Base-by-base conservation (phyloP, 139 green algal genomes). In the Chlorella sp. region DNA sequence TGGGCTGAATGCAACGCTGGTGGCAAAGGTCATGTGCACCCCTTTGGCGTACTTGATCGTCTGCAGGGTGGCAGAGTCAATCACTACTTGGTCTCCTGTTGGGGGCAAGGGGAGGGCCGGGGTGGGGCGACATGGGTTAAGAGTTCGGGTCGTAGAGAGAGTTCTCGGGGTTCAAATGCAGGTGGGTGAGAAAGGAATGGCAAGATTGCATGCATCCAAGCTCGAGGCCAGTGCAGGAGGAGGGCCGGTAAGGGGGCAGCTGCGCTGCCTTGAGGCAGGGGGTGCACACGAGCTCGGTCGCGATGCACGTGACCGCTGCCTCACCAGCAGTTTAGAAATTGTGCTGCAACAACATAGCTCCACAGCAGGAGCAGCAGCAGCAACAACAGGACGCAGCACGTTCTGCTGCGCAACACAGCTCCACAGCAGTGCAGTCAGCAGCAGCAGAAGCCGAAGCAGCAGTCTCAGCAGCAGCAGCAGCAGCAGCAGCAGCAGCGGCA, bases 21-120 rank as follows among this genome's bases (percentile, higher is more conserved):
- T 95, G 16, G 86, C 93, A 94, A 95, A 96, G 0, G 93, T 90
- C 93, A 95, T 96, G 86, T 96, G 94, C 30, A 91, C 94, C 0
- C 48, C 85, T 48, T 37, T 86, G 0, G 78, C 73, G 61, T 87
- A 75, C 79, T 91, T 91, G 4, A 92, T 66, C 18, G 42, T 79
- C 26, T 60, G 87, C 76, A 95, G 83, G 12, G 40, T 90, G 26
- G 68, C 77, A 5, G 90, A 53, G 14, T 89, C 85, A 61, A 93
- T 26, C 53, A 91, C 89, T 0, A 87, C 32, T 71, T 90, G 79
- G 86, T 94, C 90, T 28, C 88, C 81, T 83, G 86, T 53, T 36
- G 48, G 48, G 2, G 73, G 32, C 15, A 80, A 11, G n/a, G 4
- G 73, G 30, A 24, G 15, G 73, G 73, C 15, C 3, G n/a, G 30